phyloP scores from a whole-genome alignment of 2,329 filamentous ascomycete genomes.

The Neofusicoccum sp. region DNA sequence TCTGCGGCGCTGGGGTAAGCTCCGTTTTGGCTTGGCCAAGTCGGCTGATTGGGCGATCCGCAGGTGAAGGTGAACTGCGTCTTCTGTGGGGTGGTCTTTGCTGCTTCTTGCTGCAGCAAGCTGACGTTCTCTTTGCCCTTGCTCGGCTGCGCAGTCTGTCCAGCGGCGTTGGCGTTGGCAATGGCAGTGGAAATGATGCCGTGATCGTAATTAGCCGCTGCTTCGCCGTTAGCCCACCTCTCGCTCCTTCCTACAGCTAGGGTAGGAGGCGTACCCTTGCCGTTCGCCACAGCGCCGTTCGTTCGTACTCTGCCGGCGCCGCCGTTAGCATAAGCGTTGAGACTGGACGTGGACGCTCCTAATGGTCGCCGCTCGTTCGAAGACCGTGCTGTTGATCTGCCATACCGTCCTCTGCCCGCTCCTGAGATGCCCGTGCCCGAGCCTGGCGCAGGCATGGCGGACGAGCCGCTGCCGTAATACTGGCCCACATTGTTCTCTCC shows the following conservation, averaged over 20 bases:
- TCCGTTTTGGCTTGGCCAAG: conserved; percentile 66
- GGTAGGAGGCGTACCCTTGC: conserved; percentile 24
- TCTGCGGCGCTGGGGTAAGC: conserved; percentile 38
- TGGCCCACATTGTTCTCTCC: conserved; percentile 51
- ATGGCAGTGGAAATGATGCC: conserved; percentile 94
- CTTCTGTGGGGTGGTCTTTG: conserved; percentile 67
- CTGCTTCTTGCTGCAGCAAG: conserved; percentile 70
- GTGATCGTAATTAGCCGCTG: conserved; percentile 46
- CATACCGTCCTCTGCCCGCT: conserved; percentile 80
- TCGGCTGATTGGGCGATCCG: conserved; percentile 78
- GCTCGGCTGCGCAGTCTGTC: conserved; percentile 50
- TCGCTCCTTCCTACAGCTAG: conserved; percentile 29
- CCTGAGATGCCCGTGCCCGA: conserved; percentile 75
- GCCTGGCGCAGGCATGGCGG: conserved; percentile 51
- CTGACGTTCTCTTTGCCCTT: conserved; percentile 78
- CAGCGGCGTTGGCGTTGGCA: conserved; percentile 72
- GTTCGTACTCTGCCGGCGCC: conserved; percentile 36
- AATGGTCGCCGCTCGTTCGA: conserved; percentile 47
- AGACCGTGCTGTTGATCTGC: conserved; percentile 55
- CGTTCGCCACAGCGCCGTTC: conserved; percentile 22
- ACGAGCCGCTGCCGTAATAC: conserved; percentile 60
- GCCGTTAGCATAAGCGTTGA: conserved; percentile 47
- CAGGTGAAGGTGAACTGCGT: conserved; percentile 97
- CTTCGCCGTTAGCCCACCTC: conserved; percentile 39
- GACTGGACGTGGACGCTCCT: conserved; percentile 44